Percentiles rank a stretch among this genome's conserved stretches.
Evolutionary conservation across 257 asterid genomes (phyloP).

Genomic region (Primulina huaijiensis): DNA sequence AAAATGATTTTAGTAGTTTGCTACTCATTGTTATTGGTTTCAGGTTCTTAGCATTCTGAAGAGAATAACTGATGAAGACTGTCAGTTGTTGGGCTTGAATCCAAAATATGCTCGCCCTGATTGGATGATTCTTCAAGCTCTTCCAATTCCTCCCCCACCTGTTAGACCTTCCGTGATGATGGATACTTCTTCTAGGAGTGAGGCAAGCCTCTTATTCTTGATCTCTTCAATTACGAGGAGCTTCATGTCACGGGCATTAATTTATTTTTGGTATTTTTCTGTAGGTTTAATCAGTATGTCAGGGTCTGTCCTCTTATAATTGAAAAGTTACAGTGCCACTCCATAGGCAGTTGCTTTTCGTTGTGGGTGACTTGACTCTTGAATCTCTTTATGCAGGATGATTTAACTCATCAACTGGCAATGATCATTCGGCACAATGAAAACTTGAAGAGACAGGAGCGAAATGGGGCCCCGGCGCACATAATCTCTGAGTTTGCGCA

Average conservation of each 20-base stretch:
- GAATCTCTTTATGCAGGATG: conserved; percentile 66
- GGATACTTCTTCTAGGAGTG: conserved; percentile 99
- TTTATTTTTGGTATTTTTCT: conserved; percentile 18
- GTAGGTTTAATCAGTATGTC: conserved; percentile 21
- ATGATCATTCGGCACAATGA: conserved; percentile 97
- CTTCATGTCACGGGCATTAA: conserved; percentile 10
- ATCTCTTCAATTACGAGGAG: conserved; percentile 17
- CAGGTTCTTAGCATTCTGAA: conserved; percentile 93
- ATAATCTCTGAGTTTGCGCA: conserved; percentile 98
- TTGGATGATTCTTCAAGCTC: conserved; percentile 99
- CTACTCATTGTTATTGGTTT: conserved; percentile 19
- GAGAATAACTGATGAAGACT: conserved; percentile 92
- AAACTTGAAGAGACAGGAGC: conserved; percentile 90
- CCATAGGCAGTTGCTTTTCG: neutral
- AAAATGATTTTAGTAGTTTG: neutral
- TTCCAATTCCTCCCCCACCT: conserved; percentile 99
- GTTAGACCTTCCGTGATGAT: conserved; percentile 99
- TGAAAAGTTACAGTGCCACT: conserved; percentile 17
- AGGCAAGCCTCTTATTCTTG: conserved; percentile 52
- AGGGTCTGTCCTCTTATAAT: conserved; percentile 2
- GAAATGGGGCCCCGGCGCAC: conserved; percentile 99
- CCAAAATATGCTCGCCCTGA: conserved; percentile 98
- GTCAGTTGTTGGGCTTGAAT: conserved; percentile 67
- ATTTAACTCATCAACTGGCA: conserved; percentile 97
- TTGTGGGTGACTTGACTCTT: conserved; percentile 23